These are phyloP conservation scores for Naegleria lovaniensis DNA, from an alignment of 208 protist genomes.

Conservation along the genomic window DNA sequence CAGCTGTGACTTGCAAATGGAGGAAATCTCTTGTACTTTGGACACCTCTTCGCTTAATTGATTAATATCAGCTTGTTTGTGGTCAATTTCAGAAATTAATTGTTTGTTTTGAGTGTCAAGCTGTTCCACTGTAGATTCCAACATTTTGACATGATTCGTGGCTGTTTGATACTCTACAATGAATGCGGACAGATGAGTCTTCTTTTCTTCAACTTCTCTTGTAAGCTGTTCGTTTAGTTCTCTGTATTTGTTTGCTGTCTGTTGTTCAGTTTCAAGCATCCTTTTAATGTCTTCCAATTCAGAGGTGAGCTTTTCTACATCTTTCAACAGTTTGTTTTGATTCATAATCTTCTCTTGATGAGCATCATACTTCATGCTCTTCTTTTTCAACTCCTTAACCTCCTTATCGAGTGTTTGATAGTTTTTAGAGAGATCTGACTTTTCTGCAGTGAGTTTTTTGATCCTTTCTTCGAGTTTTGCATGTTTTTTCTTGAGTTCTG, in stretches of 20 bases:
- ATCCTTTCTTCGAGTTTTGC: not conserved
- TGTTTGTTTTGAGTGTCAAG: not conserved
- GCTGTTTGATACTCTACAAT: not conserved
- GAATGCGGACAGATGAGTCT: not conserved
- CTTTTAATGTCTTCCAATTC: not conserved
- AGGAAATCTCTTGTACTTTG: not conserved
- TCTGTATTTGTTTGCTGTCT: not conserved
- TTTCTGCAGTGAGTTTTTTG: not conserved
- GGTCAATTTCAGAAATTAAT: not conserved
- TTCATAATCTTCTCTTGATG: slow-evolving; percentile 7
- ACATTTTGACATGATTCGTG: not conserved
- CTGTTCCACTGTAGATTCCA: not conserved
- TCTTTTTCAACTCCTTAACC: not conserved
- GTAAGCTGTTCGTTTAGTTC: not conserved
- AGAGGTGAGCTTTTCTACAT: not conserved
- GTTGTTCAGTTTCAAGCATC: not conserved
- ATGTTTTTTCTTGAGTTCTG: not conserved
- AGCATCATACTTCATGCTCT: not conserved
- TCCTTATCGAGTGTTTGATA: not conserved
- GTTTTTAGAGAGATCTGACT: not conserved
- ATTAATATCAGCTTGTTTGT: not conserved
- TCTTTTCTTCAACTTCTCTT: not conserved
- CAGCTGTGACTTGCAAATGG: not conserved
- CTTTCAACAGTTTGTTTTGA: not conserved
- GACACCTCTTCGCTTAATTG: not conserved